Base-by-base conservation (phyloP, 108 stramenopile genomes). In the Discostella pseudostelligera region DNA sequence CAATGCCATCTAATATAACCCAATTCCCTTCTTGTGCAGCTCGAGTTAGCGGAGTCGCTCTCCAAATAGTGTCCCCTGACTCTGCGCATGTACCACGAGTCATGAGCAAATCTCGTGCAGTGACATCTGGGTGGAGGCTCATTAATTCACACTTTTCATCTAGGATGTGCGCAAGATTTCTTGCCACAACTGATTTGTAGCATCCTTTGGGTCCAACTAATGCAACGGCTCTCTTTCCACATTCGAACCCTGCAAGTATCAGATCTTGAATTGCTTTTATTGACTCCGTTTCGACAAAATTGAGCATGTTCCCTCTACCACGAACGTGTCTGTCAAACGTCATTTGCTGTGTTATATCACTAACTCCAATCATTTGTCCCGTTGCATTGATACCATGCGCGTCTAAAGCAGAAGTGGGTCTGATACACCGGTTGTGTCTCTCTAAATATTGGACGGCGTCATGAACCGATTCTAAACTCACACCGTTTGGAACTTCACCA, bases 1-100 rank as follows among this genome's bases (percentile, higher is more conserved):
- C 89, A 19, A 90, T 69, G 12, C 92, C 93, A 79, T 97, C 96
- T 25, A 97, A 67, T 39, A 93, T 69, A 0, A 72, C 65, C 8
- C 74, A 39, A 21, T 57, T 56, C 6, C 94, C 96, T 2, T 74
- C 64, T 44, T 68, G 32, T 25, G 88, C 90, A 0, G 96, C 91
- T 24, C 63, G 56, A 1, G 86, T 67, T 35, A 97, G 67, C 4
- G 93, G 90, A 1, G 86, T 84, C 37, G 84, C 76, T 62, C 65
- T 69, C 96, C 96, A 97, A 9, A 39, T 65, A 7, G 94, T 94
- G 26, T 86, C 62, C 0, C 96, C 93, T 0, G 76, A 67, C 26
- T 65, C 72, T 10, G 63, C 51, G 48, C 84, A 84, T 19, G 87
- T 93, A 12, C 56, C 84, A 26, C 96, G 82, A 36, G 73, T 59